Evolutionary conservation across 306 rosid species (phyloP).

Genomic region (Begonia masoniana): DNA sequence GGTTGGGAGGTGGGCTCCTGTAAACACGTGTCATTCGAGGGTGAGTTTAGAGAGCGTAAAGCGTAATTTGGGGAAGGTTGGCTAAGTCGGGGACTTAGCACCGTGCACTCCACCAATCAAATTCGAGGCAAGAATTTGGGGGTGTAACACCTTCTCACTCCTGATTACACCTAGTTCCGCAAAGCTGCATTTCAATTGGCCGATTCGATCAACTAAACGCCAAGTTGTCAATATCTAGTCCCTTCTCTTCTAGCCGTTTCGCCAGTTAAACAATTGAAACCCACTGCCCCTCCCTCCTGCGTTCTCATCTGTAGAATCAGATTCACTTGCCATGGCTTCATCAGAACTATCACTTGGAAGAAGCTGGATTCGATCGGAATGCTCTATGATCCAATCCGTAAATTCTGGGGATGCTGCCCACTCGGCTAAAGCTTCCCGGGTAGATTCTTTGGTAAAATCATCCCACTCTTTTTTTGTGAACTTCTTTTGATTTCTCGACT

Average conservation of each 20-base stretch:
- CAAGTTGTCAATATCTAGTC: too few species aligned
- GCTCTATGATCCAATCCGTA: constrained; percentile 62
- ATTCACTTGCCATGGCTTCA: constrained; percentile 44
- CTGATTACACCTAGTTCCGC: too few species aligned
- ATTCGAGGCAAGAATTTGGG: too few species aligned
- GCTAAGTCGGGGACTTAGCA: too few species aligned
- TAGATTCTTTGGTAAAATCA: constrained; percentile 58
- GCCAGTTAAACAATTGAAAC: constrained; percentile 28
- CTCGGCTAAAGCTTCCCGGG: constrained; percentile 57
- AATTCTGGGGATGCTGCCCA: constrained; percentile 79
- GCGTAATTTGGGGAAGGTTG: too few species aligned
- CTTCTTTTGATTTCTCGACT: constrained; percentile 41
- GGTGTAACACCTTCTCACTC: too few species aligned
- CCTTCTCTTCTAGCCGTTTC: constrained; percentile 4
- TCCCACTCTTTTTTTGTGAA: constrained; percentile 71
- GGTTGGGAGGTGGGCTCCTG: too few species aligned
- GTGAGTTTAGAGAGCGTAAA: too few species aligned
- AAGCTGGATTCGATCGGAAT: constrained; percentile 57
- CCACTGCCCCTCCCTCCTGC: constrained; percentile 25
- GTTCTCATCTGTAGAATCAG: constrained; percentile 37
- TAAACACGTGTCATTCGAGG: too few species aligned
- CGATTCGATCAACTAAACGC: too few species aligned
- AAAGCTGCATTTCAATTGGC: too few species aligned
- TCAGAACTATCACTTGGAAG: constrained; percentile 57
- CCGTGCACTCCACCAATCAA: too few species aligned